A percentile compares a stretch with the other conserved stretches of the same genome.
These are phyloP conservation scores for Pleoardoris graminearum DNA, from an alignment of 2,329 filamentous ascomycete genomes.

Conservation along the genomic window DNA sequence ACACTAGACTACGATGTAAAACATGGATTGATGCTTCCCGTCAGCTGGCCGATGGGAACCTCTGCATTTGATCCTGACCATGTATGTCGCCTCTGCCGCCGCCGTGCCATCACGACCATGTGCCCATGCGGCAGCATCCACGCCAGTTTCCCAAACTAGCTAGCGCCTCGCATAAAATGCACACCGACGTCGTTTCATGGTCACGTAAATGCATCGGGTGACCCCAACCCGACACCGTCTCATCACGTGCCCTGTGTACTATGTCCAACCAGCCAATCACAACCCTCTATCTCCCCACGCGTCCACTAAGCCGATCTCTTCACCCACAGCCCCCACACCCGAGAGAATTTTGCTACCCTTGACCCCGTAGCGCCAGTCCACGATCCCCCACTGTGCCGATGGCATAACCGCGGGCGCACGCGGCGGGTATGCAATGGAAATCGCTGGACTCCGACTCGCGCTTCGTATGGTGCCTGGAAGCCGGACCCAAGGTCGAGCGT, in stretches of 20 bases:
- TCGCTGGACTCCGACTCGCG: slow-evolving; percentile 1
- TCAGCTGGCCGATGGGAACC: no score
- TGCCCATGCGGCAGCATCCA: background rate
- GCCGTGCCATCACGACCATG: background rate
- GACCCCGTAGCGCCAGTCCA: slow-evolving; percentile 1
- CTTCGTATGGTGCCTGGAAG: background rate
- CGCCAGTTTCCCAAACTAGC: background rate
- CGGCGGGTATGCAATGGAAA: slow-evolving; percentile 5
- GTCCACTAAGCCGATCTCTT: background rate
- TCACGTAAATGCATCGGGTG: background rate
- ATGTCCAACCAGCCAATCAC: background rate
- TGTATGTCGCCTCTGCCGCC: background rate
- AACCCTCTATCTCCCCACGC: background rate
- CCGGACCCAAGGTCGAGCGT: background rate
- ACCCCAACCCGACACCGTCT: no score
- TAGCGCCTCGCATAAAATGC: no score
- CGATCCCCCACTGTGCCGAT: background rate
- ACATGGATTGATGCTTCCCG: no score
- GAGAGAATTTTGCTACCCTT: background rate
- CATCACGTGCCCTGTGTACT: background rate
- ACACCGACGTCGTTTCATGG: background rate
- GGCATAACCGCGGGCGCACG: background rate
- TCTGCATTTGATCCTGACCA: no score
- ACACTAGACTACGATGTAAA: no score
- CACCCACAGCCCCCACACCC: slow-evolving; percentile 4